Base-by-base conservation (phyloP, 495 filamentous ascomycete species). In the Jackrogersella minutella region DNA sequence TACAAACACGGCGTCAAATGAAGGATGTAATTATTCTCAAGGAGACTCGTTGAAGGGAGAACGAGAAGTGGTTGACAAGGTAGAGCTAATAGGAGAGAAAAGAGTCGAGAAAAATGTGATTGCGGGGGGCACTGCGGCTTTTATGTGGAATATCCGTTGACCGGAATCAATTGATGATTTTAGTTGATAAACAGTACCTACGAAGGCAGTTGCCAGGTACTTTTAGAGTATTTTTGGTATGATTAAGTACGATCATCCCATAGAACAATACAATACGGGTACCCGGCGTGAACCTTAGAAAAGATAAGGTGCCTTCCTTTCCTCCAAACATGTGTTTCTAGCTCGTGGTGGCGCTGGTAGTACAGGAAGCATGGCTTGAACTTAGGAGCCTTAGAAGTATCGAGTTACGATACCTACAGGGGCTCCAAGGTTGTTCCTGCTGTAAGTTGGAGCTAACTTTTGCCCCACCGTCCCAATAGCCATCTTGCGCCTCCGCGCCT, bases 121-220 rank as follows among this genome's bases (percentile, higher is more conserved):
- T 69, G 61, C 61, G 66, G 66, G 66, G 66, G 66, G 66, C 61
- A 16, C 64, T 69, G 60, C 40, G 66, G 60, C 66, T 69, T 69
- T 69, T 69, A 69, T 69, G 60, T 69, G 60, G 66, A 41, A 61
- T 69, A 49, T 54, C 60, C 54, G 60, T 56, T 26, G 39, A 54
- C 55, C 59, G 55, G 60, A 64, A 40, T n/a, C n/a, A n/a, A n/a
- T n/a, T n/a, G n/a, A n/a, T 52, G 10, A 10, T 31, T 34, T 17
- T 55, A 59, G 39, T 14, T 44, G 36, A 46, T 50, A 22, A 47
- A 47, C 14, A 41, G 19, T 19, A n/a, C n/a, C n/a, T n/a, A n/a
- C n/a, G n/a, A n/a, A n/a, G n/a, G n/a, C n/a, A n/a, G n/a, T n/a
- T n/a, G n/a, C n/a, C n/a, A 66, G 40, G 55, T 55, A 59, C 43